These are phyloP conservation scores for Aspergillus novofumigatus DNA, from an alignment of 2,329 filamentous ascomycete species.

Conservation along the genomic window DNA sequence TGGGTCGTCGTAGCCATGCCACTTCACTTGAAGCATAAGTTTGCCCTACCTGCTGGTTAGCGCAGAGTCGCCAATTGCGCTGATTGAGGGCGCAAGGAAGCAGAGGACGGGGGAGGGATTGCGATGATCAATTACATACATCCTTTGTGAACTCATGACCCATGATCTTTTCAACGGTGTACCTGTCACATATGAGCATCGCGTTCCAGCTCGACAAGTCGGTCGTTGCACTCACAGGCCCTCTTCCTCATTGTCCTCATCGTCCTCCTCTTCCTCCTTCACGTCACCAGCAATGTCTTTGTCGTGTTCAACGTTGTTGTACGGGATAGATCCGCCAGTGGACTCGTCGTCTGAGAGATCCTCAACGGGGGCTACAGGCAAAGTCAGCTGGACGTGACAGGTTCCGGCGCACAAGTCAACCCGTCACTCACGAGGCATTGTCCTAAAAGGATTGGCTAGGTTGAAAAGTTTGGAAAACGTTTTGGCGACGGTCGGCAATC, in stretches of 20 bases:
- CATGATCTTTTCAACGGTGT: constrained; percentile 39
- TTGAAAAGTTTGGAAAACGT: constrained; percentile 28
- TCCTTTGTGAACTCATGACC: constrained; percentile 34
- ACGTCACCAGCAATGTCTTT: constrained; percentile 11
- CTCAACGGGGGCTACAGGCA: constrained; percentile 25
- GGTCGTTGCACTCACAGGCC: constrained; percentile 28
- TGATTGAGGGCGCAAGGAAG: not conserved
- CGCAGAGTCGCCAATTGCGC: not conserved
- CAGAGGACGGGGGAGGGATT: not conserved
- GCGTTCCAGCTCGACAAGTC: constrained; percentile 5
- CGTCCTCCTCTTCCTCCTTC: constrained; percentile 19
- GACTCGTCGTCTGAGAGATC: constrained; percentile 36
- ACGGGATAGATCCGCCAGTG: constrained; percentile 36
- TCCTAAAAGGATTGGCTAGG: constrained; percentile 17
- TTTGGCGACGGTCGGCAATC: constrained; percentile 19
- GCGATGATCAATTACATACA: constrained; percentile 21
- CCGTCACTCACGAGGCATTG: constrained; percentile 41
- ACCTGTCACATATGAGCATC: constrained; percentile 26
- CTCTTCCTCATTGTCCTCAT: constrained; percentile 31
- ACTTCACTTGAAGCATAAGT: constrained; percentile 43
- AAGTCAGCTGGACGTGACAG: constrained; percentile 11
- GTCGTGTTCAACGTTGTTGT: constrained; percentile 24
- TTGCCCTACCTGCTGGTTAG: constrained; percentile 30
- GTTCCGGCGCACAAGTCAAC: constrained; percentile 6
- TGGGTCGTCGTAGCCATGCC: constrained; percentile 43